Percentiles rank a stretch among this genome's conserved stretches.
These are phyloP conservation scores for Brettanomyces custersianus DNA, from an alignment of 805 yeast genomes.

Conservation along the genomic window DNA sequence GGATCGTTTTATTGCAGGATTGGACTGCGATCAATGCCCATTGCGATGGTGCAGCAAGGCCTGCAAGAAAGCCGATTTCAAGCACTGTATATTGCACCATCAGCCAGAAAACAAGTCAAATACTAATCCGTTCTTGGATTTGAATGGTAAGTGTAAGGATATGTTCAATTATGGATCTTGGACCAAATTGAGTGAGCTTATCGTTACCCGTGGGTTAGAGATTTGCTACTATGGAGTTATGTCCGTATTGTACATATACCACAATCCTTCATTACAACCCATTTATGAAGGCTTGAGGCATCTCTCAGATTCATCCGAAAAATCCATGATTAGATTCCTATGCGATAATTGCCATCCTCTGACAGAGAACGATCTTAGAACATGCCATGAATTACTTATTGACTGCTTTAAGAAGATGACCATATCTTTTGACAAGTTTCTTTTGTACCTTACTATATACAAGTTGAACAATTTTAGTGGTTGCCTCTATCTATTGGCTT, in stretches of 20 bases:
- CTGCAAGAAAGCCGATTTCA: conserved; percentile 21
- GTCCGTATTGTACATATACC: conserved; percentile 14
- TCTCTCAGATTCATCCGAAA: conserved; percentile 4
- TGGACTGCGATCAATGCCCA: conserved; percentile 23
- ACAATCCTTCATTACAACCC: conserved; percentile 11
- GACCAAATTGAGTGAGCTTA: conserved; percentile 10
- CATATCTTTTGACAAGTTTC: conserved; percentile 11
- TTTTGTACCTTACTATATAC: conserved; percentile 16
- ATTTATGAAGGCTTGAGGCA: conserved; percentile 13
- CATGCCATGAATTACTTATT: conserved; percentile 9
- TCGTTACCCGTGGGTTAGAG: conserved; percentile 11
- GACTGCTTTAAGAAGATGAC: conserved; percentile 17
- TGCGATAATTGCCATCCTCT: not conserved
- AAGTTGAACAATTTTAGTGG: conserved; percentile 19
- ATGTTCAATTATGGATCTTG: conserved; percentile 17
- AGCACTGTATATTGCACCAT: conserved; percentile 19
- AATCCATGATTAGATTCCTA: conserved; percentile 9
- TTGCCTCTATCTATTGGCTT: conserved; percentile 19
- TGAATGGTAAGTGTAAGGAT: conserved; percentile 5
- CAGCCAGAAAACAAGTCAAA: conserved; percentile 22
- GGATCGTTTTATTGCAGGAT: conserved; percentile 20
- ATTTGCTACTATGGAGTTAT: conserved; percentile 12
- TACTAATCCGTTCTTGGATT: conserved; percentile 14
- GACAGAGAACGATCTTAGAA: conserved; percentile 3
- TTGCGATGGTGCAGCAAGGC: conserved; percentile 22